Evolutionary conservation across 192 early-diverging fungal species (phyloP).

Genomic region (Coemansia nantahalensis): DNA sequence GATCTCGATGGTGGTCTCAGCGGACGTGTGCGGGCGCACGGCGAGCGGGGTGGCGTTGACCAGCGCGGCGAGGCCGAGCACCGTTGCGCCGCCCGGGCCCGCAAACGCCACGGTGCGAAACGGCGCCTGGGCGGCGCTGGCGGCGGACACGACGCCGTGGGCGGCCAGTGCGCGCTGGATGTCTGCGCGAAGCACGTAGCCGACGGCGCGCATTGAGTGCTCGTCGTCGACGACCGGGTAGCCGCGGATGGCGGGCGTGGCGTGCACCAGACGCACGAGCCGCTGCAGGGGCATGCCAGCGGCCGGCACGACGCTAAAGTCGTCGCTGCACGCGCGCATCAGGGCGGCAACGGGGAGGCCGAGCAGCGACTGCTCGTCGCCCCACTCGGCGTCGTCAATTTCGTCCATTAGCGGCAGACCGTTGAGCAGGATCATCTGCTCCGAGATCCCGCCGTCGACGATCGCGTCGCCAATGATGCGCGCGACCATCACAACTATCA

Average conservation of each 20-base stretch:
- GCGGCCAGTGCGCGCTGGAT: slow-evolving; percentile 9
- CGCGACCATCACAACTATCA: slow-evolving; percentile 77
- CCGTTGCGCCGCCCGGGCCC: not conserved
- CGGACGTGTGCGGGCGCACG: slow-evolving; percentile 63
- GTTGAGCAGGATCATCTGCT: slow-evolving; percentile 75
- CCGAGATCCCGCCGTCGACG: slow-evolving; percentile 71
- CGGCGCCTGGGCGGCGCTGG: no score
- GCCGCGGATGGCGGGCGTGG: slow-evolving; percentile 52
- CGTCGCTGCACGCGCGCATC: slow-evolving; percentile 45
- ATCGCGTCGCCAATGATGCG: slow-evolving; percentile 73
- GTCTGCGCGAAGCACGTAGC: slow-evolving; percentile 64
- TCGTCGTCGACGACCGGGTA: slow-evolving; percentile 74
- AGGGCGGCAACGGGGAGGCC: slow-evolving; percentile 51
- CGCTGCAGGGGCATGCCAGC: slow-evolving; percentile 51
- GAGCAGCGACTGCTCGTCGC: slow-evolving; percentile 39
- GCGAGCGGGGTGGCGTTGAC: slow-evolving; percentile 65
- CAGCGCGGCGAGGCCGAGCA: slow-evolving; percentile 16
- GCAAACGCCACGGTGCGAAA: not conserved
- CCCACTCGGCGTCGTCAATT: slow-evolving; percentile 69
- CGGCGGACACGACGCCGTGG: not conserved
- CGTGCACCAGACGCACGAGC: slow-evolving; percentile 56
- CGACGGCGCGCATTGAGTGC: slow-evolving; percentile 59
- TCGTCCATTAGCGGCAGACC: slow-evolving; percentile 78
- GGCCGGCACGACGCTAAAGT: slow-evolving; percentile 57
- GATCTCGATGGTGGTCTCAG: slow-evolving; percentile 76